Base-by-base conservation (phyloP, 805 yeast genomes). In the Myxozyma vanderwaltii region DNA sequence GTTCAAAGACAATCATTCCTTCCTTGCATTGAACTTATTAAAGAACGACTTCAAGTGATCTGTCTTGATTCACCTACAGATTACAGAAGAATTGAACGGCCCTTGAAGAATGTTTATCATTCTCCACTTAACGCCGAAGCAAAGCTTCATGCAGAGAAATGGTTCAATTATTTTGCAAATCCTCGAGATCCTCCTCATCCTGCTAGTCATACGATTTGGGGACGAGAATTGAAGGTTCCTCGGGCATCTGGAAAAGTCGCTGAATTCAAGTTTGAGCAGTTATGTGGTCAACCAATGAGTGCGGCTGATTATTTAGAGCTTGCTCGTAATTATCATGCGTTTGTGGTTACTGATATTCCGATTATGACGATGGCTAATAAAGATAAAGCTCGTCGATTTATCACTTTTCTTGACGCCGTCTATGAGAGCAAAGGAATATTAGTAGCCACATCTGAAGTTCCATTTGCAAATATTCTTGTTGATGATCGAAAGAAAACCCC, bases 271-370 rank as follows among this genome's bases (percentile, higher is more conserved):
- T 94, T 94, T 70, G 82, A 83, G 49, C 86, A 94, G 71, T 76
- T 94, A 35, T 94, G 98, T 72, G 97, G 96, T 0, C 76, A 79
- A 61, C 92, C 95, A 10, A 75, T 89, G 63, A 91, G 96, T 17
- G 97, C 98, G 0, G 98, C 97, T 8, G 99, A 94, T 72, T 94
- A 94, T 70, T 79, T 94, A 45, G 84, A 90, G 21, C 75, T 94
- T 62, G 96, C 97, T 10, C 79, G 81, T 4, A 76, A 85, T 13
- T 94, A 85, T 76, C 81, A 82, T 54, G 82, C 91, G 5, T 86
- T 91, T 65, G 84, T 94, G n/a, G 81, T 94, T 48, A 90, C 97
- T 0, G 98, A 94, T 70, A 91, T 94, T 44, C 99, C 99, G 10
- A 85, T 85, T 63, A 74, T 94, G 69, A 84, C 95, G 21, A 79